A percentile compares a stretch with the other conserved stretches of the same genome.
Evolutionary conservation across 148 eudicot genomes (phyloP).

Genomic region (Oxyria digyna): DNA sequence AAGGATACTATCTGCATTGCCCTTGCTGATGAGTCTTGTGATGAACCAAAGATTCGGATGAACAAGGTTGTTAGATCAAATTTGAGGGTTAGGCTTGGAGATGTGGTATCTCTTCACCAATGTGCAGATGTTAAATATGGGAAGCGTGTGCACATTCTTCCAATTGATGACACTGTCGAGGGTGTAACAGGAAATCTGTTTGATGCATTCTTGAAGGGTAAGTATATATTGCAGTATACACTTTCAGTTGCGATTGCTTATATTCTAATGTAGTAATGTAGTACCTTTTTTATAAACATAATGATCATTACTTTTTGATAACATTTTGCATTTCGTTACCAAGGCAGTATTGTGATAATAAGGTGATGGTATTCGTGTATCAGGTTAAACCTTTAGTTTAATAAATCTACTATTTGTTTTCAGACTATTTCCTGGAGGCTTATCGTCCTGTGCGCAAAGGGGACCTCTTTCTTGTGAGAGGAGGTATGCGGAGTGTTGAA

Average conservation of each 20-base stretch:
- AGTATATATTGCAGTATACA: constrained; percentile 14
- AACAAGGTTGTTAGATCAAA: constrained; percentile 78
- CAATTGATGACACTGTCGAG: constrained; percentile 75
- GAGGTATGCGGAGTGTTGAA: constrained; percentile 85
- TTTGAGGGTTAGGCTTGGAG: constrained; percentile 81
- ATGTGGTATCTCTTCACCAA: constrained; percentile 78
- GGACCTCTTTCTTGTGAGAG: constrained; percentile 73
- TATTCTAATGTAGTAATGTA: not conserved
- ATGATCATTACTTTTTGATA: not conserved
- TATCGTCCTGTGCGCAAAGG: constrained; percentile 81
- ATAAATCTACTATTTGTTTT: not conserved
- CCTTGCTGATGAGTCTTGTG: constrained; percentile 84
- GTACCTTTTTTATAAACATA: not conserved
- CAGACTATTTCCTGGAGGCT: constrained; percentile 76
- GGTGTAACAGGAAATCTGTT: constrained; percentile 80
- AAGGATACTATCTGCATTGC: constrained; percentile 90
- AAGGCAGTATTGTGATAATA: not conserved
- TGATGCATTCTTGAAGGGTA: constrained; percentile 79
- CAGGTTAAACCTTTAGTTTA: too few relatives aligned
- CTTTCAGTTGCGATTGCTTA: not conserved
- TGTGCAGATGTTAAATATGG: constrained; percentile 87
- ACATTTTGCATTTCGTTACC: not conserved
- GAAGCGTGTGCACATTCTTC: constrained; percentile 81
- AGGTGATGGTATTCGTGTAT: not conserved
- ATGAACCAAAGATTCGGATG: constrained; percentile 68